Evolutionary conservation across 1,284 basidiomycete genomes (phyloP).

Genomic region (Papiliotrema laurentii): DNA sequence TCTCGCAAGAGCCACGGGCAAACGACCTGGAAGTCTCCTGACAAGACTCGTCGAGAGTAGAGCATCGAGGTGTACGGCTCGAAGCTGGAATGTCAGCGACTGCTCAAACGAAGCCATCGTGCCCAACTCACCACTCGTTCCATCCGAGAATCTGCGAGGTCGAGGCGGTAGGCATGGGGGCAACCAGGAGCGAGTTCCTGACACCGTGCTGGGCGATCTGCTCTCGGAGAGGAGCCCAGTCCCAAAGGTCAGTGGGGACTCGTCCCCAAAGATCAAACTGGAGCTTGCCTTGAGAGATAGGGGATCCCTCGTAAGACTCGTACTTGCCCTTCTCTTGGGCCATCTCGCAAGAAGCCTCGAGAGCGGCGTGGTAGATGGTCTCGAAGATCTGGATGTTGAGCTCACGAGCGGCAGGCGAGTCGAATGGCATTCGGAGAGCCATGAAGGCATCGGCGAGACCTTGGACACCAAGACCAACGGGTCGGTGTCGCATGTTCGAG

Average conservation of each 20-base stretch:
- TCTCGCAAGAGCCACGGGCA: constrained; percentile 98
- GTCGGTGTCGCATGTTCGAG: constrained; percentile 97
- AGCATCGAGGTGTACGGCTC: constrained; percentile 71
- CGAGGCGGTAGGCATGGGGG: constrained; percentile 98
- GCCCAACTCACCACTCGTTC: constrained; percentile 80
- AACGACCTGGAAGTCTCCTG: constrained; percentile 99
- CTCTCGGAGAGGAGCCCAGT: constrained; percentile 84
- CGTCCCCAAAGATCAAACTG: constrained; percentile 97
- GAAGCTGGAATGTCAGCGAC: constrained; percentile 18
- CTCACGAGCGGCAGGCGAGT: constrained; percentile 77
- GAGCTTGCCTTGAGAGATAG: constrained; percentile 79
- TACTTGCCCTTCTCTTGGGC: constrained; percentile 80
- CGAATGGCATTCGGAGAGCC: constrained; percentile 93
- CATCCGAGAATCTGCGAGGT: constrained; percentile 98
- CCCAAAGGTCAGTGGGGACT: constrained; percentile 89
- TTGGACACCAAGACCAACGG: constrained; percentile 96
- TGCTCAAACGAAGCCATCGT: neutral
- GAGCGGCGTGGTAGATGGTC: constrained; percentile 95
- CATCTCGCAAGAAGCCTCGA: constrained; percentile 88
- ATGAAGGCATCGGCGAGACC: constrained; percentile 98
- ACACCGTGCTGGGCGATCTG: constrained; percentile 84
- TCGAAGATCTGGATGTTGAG: constrained; percentile 98
- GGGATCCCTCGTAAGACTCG: constrained; percentile 87
- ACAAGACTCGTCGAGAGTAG: constrained; percentile 97
- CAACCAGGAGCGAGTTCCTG: constrained; percentile 88